Base-by-base conservation (phyloP, 2,329 filamentous ascomycete species). In the Penicillium sp. region DNA sequence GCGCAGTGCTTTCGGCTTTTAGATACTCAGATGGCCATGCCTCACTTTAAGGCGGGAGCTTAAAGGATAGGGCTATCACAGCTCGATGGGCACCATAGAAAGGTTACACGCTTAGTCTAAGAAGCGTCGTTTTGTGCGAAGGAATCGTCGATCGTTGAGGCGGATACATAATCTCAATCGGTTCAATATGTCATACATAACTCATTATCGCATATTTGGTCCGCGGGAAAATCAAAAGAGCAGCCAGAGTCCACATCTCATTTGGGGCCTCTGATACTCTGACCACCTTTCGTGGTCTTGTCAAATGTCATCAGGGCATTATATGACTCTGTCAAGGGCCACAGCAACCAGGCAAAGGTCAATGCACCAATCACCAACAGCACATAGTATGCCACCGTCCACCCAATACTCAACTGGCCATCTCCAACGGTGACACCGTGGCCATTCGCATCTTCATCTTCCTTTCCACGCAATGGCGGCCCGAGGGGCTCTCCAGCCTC, bases 371-470 rank as follows among this genome's bases (percentile, higher is more conserved):
- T 75, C 1, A 93, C 72, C 2, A 97, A 76, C 39, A 96, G 68
- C 2, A 79, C 48, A 65, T 97, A 97, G 66, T 97, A 97, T 1
- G 79, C 74, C 3, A 86, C 68, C 0, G 87, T 91, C 87, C 87
- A 95, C 2, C 62, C 65, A 28, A 79, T 60, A 24, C 69, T 70
- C 58, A 76, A 61, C 35, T 51, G 52, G 29, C 42, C 48, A 41
- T 64, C 51, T 13, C 55, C 64, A 13, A 37, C 41, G 27, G 12
- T 28, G 2, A 29, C 33, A 57, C 53, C 29, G 62, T 53, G 25
- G 50, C 45, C 6, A 48, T 53, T 11, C 52, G 49, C 26, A 43
- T 65, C 60, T 3, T 55, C 56, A 49, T 67, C 64, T 43, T 74
- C 70, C 46, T 75, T 74, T 44, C 72, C 72, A 42, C 69, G 64